Evolutionary conservation across 345 rosid genomes (phyloP), one percentile per base, ranked within the genome.

Genomic region (Garcia nutans): DNA sequence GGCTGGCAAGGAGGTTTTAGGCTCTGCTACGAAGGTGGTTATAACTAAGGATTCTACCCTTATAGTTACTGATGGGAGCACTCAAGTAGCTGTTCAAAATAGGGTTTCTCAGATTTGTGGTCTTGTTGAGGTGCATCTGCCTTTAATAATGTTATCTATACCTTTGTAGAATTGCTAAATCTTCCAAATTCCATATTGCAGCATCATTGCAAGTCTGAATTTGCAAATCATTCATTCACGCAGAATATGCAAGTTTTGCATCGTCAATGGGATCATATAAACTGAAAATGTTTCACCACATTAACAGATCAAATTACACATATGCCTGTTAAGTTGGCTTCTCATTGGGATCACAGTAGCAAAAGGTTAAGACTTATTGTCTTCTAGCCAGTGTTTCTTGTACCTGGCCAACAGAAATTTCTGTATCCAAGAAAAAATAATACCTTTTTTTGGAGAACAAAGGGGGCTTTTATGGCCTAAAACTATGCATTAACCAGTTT

Each of bases 1-100:
- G 69, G 92, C 93, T 66, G 89, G 92, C 70, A 85, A 91, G 85
- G 96, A 93, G 70, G 89, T 90, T 6, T 82, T 95, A 74, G 99
- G 99, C 11, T 82, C 82, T 74, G 96, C 99, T 54, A 74, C 80
- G 50, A 91, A 88, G 81, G 84, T 93, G 55, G 87, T 90, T 65
- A 75, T 93, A 76, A 90, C 96, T 12, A 93, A 91, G 75, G 87
- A 89, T 80, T 93, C 99, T 7, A 93, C 99, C 54, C 71, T 92
- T 65, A 86, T 95, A 70, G 94, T 93, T 77, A 89, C 92, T 8
- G 90, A 93, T 84, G 96, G 96, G 41, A 80, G 83, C 80, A 87
- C 88, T 10, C 85, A 79, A 78, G 84, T 77, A 74, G 94, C 94
- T 74, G 90, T 95, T 13, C 85, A 86, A 60, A 84, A 87, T 77